These are phyloP conservation scores for Venturiaceae sp. DNA, from an alignment of 2,329 filamentous ascomycete species.

Conservation along the genomic window DNA sequence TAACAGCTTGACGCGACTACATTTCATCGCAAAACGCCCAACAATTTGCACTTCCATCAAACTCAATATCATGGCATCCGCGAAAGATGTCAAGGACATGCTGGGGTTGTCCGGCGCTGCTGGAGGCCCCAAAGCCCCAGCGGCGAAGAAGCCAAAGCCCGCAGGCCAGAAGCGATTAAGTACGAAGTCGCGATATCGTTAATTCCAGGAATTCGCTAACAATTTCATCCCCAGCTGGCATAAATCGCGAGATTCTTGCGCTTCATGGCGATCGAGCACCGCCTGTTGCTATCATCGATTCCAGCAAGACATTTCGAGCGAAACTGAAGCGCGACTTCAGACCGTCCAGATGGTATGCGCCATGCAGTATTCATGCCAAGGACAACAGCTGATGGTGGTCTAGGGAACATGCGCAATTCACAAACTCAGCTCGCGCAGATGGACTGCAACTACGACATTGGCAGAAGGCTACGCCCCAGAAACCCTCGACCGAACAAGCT, in stretches of 20 bases:
- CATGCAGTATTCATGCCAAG: neutral
- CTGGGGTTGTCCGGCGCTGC: conserved; percentile 11
- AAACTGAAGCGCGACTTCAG: conserved; percentile 7
- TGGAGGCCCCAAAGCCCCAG: conserved; percentile 5
- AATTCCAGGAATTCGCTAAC: neutral
- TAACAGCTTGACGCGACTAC: neutral
- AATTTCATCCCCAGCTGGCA: conserved; percentile 7
- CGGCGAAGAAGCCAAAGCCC: conserved; percentile 11
- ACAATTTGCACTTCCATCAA: neutral
- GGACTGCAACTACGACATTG: conserved; percentile 69
- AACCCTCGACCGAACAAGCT: conserved; percentile 21
- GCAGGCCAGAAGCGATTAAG: neutral
- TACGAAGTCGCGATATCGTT: neutral
- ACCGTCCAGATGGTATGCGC: conserved; percentile 4
- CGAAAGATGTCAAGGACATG: conserved; percentile 14
- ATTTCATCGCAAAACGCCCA: neutral
- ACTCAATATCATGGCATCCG: conserved; percentile 11
- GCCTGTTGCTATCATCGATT: conserved; percentile 10
- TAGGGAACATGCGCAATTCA: conserved; percentile 64
- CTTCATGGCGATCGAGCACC: conserved; percentile 10
- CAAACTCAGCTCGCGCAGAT: conserved; percentile 67
- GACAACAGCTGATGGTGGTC: conserved; percentile 31
- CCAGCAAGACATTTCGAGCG: conserved; percentile 9
- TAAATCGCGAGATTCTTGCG: conserved; percentile 10
- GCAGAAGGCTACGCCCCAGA: conserved; percentile 44